Evolutionary conservation across 1,284 basidiomycete genomes (phyloP).

Genomic region (Exsudoporus floridanus): DNA sequence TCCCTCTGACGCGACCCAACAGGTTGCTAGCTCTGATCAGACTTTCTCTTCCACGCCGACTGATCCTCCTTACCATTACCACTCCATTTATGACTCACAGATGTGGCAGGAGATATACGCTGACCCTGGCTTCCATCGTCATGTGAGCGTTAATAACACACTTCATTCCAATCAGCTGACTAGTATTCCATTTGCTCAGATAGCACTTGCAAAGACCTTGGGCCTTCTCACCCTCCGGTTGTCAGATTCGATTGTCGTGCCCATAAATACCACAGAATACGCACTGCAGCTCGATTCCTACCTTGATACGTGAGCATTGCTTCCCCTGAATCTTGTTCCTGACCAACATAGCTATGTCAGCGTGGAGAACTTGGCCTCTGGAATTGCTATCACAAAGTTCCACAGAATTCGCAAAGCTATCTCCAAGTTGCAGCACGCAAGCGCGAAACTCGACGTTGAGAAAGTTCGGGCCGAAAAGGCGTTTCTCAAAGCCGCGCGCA

Average conservation of each 20-base stretch:
- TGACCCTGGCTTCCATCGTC: conserved; percentile 75
- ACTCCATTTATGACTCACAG: conserved; percentile 80
- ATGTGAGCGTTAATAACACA: conserved; percentile 43
- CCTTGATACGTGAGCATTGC: conserved; percentile 47
- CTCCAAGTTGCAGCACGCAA: conserved; percentile 49
- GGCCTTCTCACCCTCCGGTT: conserved; percentile 64
- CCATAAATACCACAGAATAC: conserved; percentile 80
- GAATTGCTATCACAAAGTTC: conserved; percentile 44
- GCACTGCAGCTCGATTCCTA: conserved; percentile 62
- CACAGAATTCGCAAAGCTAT: conserved; percentile 50
- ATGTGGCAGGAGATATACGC: conserved; percentile 74
- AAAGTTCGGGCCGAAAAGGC: conserved; percentile 38
- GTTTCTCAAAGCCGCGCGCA: conserved; percentile 38
- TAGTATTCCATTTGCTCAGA: conserved; percentile 33
- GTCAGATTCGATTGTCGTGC: conserved; percentile 58
- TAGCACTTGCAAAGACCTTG: conserved; percentile 62
- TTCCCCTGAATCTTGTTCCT: background rate
- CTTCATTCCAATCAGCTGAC: background rate
- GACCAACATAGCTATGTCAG: conserved; percentile 33
- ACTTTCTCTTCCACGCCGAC: conserved; percentile 38
- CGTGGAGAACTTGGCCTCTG: conserved; percentile 45
- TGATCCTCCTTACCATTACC: conserved; percentile 78
- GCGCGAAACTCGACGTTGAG: conserved; percentile 55
- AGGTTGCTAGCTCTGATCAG: conserved; percentile 48
- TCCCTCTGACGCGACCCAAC: conserved; percentile 21